phyloP scores from a whole-genome alignment of 345 rosid species.

The Eucalyptus regnans region DNA sequence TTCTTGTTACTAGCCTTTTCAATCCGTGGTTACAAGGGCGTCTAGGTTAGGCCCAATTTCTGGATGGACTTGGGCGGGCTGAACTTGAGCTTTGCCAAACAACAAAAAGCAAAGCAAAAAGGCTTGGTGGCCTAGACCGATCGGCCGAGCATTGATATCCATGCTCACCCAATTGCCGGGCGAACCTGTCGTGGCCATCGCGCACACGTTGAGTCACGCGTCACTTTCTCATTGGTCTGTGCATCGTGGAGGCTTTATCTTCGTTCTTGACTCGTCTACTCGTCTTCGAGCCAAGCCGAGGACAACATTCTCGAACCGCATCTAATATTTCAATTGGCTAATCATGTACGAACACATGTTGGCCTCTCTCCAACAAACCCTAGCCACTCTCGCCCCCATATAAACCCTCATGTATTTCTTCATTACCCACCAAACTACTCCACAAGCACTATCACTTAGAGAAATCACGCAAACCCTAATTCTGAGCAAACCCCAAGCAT shows the following conservation, averaged over 20 bases:
- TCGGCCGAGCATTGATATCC: neutral
- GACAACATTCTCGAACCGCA: neutral
- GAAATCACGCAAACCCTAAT: neutral
- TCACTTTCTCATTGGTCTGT: no score
- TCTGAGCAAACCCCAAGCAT: neutral
- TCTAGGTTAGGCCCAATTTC: neutral
- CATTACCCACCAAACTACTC: neutral
- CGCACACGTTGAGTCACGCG: no score
- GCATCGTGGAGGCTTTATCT: neutral
- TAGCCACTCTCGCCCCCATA: neutral
- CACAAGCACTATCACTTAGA: neutral
- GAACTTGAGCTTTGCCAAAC: neutral
- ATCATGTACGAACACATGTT: neutral
- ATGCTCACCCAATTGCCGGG: neutral
- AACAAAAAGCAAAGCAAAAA: neutral
- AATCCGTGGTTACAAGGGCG: neutral
- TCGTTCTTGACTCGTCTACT: neutral
- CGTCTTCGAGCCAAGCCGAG: neutral
- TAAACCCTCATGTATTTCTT: neutral
- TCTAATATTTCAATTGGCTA: neutral
- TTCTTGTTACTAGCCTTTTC: neutral
- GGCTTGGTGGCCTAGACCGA: neutral
- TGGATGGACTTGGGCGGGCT: neutral
- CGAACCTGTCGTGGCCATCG: neutral
- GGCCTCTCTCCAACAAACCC: neutral